Conservation (phyloP, 306 rosid species). For the Pachyrhizus erosus region DNA sequence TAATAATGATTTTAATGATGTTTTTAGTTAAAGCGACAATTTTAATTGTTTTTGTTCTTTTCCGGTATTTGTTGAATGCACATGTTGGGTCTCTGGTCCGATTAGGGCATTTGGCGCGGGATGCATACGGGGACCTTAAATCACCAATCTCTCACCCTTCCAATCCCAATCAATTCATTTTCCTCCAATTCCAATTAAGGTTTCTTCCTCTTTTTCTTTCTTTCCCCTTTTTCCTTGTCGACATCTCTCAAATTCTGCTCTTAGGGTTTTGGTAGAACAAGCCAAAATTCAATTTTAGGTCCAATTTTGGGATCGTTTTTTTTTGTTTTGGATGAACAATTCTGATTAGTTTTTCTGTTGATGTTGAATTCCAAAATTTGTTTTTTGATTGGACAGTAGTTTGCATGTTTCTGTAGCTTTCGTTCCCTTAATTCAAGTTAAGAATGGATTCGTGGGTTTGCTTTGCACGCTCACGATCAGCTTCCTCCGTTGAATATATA, state of each 20-base stretch:
- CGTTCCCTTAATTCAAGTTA: not conserved
- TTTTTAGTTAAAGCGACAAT: too few species aligned
- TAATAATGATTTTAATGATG: too few species aligned
- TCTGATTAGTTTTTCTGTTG: conserved; percentile 9
- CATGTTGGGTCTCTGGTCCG: not conserved
- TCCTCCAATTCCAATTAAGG: conserved; percentile 28
- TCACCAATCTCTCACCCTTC: not conserved
- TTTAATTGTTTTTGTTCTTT: not conserved
- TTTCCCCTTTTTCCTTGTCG: not conserved
- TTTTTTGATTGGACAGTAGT: conserved; percentile 6
- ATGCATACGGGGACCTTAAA: conserved; percentile 17
- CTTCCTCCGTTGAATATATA: not conserved
- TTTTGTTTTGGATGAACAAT: not conserved
- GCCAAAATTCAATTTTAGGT: conserved; percentile 10
- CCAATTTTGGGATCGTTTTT: not conserved
- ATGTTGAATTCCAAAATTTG: conserved; percentile 5
- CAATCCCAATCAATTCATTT: conserved; percentile 17
- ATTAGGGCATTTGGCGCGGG: conserved; percentile 44
- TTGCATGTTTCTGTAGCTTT: conserved; percentile 29
- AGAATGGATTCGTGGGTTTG: conserved; percentile 14
- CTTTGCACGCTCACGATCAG: not conserved
- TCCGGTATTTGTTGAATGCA: not conserved
- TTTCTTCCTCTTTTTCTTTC: not conserved
- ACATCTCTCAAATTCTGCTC: conserved; percentile 5
- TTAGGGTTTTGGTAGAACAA: conserved; percentile 33